Evolutionary conservation across 1,139 yeast genomes (phyloP), one percentile per base, ranked within the genome.

Genomic region (Pichia terricola): DNA sequence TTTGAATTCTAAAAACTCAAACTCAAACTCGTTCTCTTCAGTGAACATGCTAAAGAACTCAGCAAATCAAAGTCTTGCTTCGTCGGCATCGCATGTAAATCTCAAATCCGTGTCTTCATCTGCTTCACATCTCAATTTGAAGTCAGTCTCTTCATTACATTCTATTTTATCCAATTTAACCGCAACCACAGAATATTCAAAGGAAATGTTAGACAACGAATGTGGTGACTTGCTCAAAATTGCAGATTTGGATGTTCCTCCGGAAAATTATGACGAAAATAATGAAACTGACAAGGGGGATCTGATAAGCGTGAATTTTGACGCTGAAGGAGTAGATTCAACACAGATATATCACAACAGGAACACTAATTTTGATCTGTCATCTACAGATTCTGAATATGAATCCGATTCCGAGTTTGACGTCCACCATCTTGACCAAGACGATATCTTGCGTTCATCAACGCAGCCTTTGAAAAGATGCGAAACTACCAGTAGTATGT

Each of bases 141-240:
- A 30, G 10, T 30, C 33, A 8, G 33, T 30, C 33, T 8, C 33
- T 11, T 30, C 33, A 11, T 30, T 30, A 11, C 39, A 54, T 6
- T 59, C 63, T 3, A 48, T 53, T 40, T 44, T 50, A 6, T 53
- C 62, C 7, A 40, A 52, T 26, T 45, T 48, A 34, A 48, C 59
- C 3, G 50, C 54, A 4, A 59, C 63, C 4, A 62, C 63, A 4
- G 62, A 59, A 40, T 58, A 55, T 40, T 56, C 59, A 16, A 62
- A 62, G 6, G 45, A 46, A 16, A 34, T 58, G 36, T 55, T 60
- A 5, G 54, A 56, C 26, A 50, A 50, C 6, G 64, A 61, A 42
- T 56, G 60, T 11, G 63, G 62, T 11, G 50, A 50, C 33, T 38
- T 59, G 28, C 40, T 58, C 4, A 56, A 54, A 28, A 48, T 58